phyloP scores from a whole-genome alignment of 306 rosid genomes.

The Trichosanthes cucumerina region DNA sequence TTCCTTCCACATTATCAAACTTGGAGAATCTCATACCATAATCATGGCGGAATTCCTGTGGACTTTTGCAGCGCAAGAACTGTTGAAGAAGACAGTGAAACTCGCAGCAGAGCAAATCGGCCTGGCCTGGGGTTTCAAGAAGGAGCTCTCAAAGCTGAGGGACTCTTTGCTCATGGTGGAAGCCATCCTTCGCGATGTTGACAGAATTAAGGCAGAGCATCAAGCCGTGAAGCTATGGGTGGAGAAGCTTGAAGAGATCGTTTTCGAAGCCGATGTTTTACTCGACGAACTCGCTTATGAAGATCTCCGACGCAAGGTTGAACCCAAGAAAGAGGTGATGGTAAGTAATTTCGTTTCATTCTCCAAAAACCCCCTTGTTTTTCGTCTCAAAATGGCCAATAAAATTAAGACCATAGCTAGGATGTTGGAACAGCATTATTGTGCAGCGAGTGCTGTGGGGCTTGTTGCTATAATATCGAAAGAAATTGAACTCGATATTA shows the following conservation, averaged over 20 bases:
- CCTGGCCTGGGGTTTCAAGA: neutral
- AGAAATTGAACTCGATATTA: neutral
- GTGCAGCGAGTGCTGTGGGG: neutral
- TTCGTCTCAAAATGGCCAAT: neutral
- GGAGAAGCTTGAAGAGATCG: neutral
- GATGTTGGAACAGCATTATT: neutral
- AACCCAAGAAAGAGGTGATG: neutral
- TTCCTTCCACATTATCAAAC: neutral
- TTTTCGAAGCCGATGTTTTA: neutral
- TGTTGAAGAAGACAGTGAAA: neutral
- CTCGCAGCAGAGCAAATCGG: neutral
- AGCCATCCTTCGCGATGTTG: neutral
- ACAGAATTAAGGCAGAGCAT: neutral
- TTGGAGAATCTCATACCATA: neutral
- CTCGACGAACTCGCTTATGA: slow-evolving; percentile 6
- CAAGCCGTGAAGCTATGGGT: neutral
- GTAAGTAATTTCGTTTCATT: neutral
- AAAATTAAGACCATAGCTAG: neutral
- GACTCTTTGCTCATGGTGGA: neutral
- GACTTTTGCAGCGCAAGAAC: neutral
- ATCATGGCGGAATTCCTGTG: neutral
- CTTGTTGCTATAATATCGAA: slow-evolving; percentile 4
- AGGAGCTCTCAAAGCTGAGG: neutral
- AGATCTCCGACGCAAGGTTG: neutral
- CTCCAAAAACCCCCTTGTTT: neutral